phyloP scores from a whole-genome alignment of 1,139 yeast species.

The Diutina ranongensis region DNA sequence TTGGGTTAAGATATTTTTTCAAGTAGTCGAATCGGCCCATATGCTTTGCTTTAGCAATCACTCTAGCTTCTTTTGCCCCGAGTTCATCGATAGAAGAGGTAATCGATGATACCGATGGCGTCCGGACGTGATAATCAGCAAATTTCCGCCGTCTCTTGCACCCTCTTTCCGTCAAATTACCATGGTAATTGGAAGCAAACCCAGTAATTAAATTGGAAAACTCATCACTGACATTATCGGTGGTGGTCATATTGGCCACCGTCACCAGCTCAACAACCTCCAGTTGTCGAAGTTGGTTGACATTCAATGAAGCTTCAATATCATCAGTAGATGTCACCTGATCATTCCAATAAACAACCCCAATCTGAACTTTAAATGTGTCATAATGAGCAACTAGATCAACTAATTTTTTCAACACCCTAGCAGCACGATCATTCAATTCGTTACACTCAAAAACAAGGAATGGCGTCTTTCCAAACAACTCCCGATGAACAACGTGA shows the following conservation, averaged over 20 bases:
- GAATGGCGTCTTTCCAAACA: conserved; percentile 28
- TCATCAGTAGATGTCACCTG: not conserved
- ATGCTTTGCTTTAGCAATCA: not conserved
- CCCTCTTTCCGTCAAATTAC: not conserved
- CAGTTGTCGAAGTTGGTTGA: not conserved
- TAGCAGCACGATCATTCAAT: conserved; percentile 19
- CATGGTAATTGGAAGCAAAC: not conserved
- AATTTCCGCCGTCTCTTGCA: not conserved
- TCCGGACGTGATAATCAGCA: not conserved
- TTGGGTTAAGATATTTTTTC: not conserved
- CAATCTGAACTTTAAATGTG: conserved; percentile 22
- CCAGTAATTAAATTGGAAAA: not conserved
- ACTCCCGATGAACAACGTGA: conserved; percentile 26
- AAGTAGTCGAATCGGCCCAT: not conserved
- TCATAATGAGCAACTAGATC: conserved; percentile 26
- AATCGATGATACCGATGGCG: not conserved
- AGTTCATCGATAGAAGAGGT: not conserved
- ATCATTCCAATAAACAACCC: conserved; percentile 28
- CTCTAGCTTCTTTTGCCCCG: not conserved
- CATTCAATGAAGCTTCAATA: not conserved
- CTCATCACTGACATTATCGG: not conserved
- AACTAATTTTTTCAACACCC: conserved; percentile 26
- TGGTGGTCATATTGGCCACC: not conserved
- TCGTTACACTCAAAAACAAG: conserved; percentile 38
- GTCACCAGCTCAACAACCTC: not conserved